Conservation (phyloP, 2,329 filamentous ascomycete genomes). For the Nemania sp. region DNA sequence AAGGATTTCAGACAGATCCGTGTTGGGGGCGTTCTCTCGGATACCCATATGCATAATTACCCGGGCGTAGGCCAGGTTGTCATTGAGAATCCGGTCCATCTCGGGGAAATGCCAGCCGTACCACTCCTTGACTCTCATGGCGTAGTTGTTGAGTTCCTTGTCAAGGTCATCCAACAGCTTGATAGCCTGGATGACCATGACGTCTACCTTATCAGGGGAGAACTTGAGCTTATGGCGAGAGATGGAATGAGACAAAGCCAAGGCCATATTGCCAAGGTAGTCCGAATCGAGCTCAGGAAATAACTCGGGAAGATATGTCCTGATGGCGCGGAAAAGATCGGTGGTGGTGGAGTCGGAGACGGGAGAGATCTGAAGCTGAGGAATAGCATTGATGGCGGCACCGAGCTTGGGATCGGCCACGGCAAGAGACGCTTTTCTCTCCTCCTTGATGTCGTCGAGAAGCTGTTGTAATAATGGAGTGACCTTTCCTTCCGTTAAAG, state of each 20-base stretch:
- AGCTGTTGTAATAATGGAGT: slow-evolving; percentile 82
- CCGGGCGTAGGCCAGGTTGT: slow-evolving; percentile 91
- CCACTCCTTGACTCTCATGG: slow-evolving; percentile 99
- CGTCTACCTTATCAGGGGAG: slow-evolving; percentile 97
- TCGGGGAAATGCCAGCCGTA: slow-evolving; percentile 99
- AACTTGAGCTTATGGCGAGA: slow-evolving; percentile 99
- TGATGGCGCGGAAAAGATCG: slow-evolving; percentile 93
- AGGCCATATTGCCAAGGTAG: slow-evolving; percentile 89
- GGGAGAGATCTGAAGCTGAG: slow-evolving; percentile 80
- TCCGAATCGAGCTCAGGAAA: slow-evolving; percentile 85
- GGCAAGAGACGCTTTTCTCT: slow-evolving; percentile 94
- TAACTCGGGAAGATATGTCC: slow-evolving; percentile 84
- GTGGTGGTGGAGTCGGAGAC: slow-evolving; percentile 79
- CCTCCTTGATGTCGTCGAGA: slow-evolving; percentile 88
- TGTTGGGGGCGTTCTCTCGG: slow-evolving; percentile 74
- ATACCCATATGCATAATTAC: slow-evolving; percentile 89
- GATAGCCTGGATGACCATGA: slow-evolving; percentile 98
- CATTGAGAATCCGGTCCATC: slow-evolving; percentile 94
- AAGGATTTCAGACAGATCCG: slow-evolving; percentile 85
- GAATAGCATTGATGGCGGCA: slow-evolving; percentile 88
- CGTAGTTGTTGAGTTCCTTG: slow-evolving; percentile 98
- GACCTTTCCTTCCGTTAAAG: slow-evolving; percentile 91
- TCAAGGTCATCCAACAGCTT: slow-evolving; percentile 92
- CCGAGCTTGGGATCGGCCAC: slow-evolving; percentile 93
- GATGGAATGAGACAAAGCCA: slow-evolving; percentile 95